Base-by-base conservation (phyloP, 129 eudicot species). In the Flaveria ramosissima region DNA sequence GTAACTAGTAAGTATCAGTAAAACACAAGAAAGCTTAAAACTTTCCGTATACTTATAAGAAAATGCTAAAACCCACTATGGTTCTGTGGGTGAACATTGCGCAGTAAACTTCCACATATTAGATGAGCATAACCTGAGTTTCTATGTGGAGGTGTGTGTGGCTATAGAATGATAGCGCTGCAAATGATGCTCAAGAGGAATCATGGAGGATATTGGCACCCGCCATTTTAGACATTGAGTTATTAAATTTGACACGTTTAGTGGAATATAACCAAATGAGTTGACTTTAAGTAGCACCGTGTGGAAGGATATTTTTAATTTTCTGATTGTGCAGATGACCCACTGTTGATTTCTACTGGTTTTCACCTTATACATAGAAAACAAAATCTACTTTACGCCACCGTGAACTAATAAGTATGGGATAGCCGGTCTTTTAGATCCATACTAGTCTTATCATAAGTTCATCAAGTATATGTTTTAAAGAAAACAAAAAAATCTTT, bases 141-240 rank as follows among this genome's bases (percentile, higher is more conserved):
- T 51, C 16, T 51, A 27, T 26, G 63, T 71, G 64, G 76, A 71
- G 63, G 27, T 71, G 17, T 16, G 43, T 26, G 45, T 42, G 72
- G 32, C 75, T 30, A 70, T 70, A 24, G 43, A 26, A 50, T 48
- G 32, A 45, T 20, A 20, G 4, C 8, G 32, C 32, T 27, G 2
- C 32, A 27, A 27, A 27, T 27, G 32, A 23, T 51, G 43, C 43
- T 71, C 48, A 16, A 26, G 15, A 50, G 64, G 60, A 48, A 27
- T 26, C 21, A n/a, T 50, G 75, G 27, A 27, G 27, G 13, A 10
- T 14, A 39, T 24, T 24, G 39, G 10, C 66, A 11, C 24, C 39
- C 12, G 32, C 16, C 32, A 60, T 21, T 60, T 60, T 60, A 24
- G 39, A 60, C 9, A 17, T 24, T 60, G 66, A 60, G 66, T 13